Conservation (phyloP, 352 stramenopile genomes). For the Phytopythium vexans region DNA sequence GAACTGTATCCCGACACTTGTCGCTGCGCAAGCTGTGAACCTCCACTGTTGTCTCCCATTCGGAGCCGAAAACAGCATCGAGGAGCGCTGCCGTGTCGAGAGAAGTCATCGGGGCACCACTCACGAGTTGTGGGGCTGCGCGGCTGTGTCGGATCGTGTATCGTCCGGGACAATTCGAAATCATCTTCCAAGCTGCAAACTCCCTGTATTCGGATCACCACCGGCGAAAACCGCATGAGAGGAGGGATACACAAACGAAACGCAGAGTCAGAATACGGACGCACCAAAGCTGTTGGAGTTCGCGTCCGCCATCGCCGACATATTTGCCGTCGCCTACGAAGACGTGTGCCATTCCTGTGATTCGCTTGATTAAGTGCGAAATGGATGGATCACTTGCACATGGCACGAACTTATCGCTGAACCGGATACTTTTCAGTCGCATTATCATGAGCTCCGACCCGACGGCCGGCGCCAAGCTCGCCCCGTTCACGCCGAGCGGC, state of each 20-base stretch:
- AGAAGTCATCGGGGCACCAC: slow-evolving; percentile 24
- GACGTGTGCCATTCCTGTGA: background rate
- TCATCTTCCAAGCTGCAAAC: slow-evolving; percentile 67
- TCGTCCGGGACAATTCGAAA: slow-evolving; percentile 57
- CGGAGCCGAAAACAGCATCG: slow-evolving; percentile 10
- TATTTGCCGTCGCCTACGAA: slow-evolving; percentile 53
- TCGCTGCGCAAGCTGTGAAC: slow-evolving; percentile 43
- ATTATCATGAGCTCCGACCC: background rate
- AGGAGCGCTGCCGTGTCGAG: slow-evolving; percentile 31
- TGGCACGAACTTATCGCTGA: background rate
- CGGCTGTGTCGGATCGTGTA: slow-evolving; percentile 64
- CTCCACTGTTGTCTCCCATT: background rate
- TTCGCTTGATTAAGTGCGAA: background rate
- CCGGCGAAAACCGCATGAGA: too few relatives aligned
- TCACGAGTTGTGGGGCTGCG: slow-evolving; percentile 26
- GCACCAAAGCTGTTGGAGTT: slow-evolving; percentile 54
- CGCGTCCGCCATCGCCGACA: slow-evolving; percentile 42
- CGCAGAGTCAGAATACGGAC: background rate
- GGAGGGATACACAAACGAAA: too few relatives aligned
- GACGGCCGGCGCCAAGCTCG: slow-evolving; percentile 49
- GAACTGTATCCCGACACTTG: slow-evolving; percentile 38
- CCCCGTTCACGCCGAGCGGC: slow-evolving; percentile 77
- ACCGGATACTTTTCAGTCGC: background rate
- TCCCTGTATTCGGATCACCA: slow-evolving; percentile 25
- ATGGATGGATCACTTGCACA: too few relatives aligned